These are phyloP conservation scores for Limtongia smithiae DNA, from an alignment of 805 yeast species.

Conservation along the genomic window DNA sequence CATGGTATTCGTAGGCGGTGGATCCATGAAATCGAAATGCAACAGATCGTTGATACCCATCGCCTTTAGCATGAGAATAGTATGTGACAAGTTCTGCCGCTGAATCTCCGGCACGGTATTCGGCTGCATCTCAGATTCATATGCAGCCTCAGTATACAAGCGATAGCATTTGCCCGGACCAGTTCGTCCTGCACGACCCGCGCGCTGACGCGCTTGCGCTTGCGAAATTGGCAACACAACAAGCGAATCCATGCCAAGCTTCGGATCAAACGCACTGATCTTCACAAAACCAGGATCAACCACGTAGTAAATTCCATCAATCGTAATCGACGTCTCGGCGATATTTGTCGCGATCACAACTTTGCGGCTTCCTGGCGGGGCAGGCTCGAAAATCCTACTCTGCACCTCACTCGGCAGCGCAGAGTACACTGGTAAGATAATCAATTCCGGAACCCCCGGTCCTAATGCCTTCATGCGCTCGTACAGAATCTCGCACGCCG, in stretches of 20 bases:
- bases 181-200: slow-evolving; percentile 98
- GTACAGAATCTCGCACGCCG: slow-evolving; percentile 66
- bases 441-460: slow-evolving; percentile 52
- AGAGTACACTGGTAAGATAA: slow-evolving; percentile 86
- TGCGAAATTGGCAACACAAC: slow-evolving; percentile 84
- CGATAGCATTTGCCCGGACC: slow-evolving; percentile 95
- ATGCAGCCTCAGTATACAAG: slow-evolving; percentile 80
- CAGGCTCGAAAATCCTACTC: slow-evolving; percentile 75
- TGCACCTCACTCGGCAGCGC: slow-evolving; percentile 85
- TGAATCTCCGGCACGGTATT: slow-evolving; percentile 91
- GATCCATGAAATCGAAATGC: slow-evolving; percentile 85
- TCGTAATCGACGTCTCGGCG: slow-evolving; percentile 95
- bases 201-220: slow-evolving; percentile 94
- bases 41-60: slow-evolving; percentile 81
- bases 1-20: slow-evolving; percentile 72
- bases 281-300: slow-evolving; percentile 94
- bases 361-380: slow-evolving; percentile 74
- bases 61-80: slow-evolving; percentile 71
- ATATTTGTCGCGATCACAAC: slow-evolving; percentile 93
- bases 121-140: slow-evolving; percentile 66
- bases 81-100: slow-evolving; percentile 72
- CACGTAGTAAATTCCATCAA: slow-evolving; percentile 92
- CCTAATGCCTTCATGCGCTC: slow-evolving; percentile 68
- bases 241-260: slow-evolving; percentile 83
- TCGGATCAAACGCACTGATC: slow-evolving; percentile 82